Conservation (phyloP, 2,329 filamentous ascomycete species). For the Simplicillium aogashimaense region DNA sequence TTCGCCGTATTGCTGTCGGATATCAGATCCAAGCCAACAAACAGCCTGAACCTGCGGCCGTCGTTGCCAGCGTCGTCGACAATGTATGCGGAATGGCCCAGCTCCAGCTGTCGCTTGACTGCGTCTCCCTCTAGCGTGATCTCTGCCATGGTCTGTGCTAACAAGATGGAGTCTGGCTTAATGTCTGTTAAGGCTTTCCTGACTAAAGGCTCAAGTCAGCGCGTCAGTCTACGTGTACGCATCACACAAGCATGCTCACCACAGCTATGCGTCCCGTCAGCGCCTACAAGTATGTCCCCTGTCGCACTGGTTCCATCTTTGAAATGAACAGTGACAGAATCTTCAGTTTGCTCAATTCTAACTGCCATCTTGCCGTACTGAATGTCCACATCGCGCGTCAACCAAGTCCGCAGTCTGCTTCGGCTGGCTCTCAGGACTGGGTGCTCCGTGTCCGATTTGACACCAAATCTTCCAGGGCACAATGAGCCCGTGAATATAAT, state of each 20-base stretch:
- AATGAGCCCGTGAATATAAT: slow-evolving; percentile 7
- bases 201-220: slow-evolving; percentile 13
- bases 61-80: slow-evolving; percentile 1
- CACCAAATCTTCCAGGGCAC: slow-evolving; percentile 6
- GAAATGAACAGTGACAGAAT: slow-evolving; percentile 29
- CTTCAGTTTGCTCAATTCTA: slow-evolving; percentile 20
- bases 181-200: slow-evolving; percentile 11
- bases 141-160: slow-evolving; percentile 17
- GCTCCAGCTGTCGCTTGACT: slow-evolving; percentile 18
- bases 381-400: slow-evolving; percentile 16
- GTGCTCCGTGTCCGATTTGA: slow-evolving; percentile 1
- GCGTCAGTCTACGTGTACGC: no score
- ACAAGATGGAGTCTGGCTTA: slow-evolving; percentile 14
- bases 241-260: slow-evolving; percentile 17
- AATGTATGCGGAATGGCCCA: slow-evolving; percentile 20
- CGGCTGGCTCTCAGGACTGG: slow-evolving; percentile 20
- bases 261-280: slow-evolving; percentile 31
- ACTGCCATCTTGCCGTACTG: slow-evolving; percentile 25
- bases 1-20: slow-evolving; percentile 11
- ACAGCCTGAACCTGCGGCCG: slow-evolving; percentile 5
- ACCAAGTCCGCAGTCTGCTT: slow-evolving; percentile 10
- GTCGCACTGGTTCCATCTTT: slow-evolving; percentile 28
- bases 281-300: slow-evolving; percentile 35
- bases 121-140: slow-evolving; percentile 14
- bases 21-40: slow-evolving; percentile 15